Percentiles rank a stretch among this genome's conserved stretches.
Conservation (phyloP, 2,329 filamentous ascomycete genomes). For the Cercospora berteroae region DNA sequence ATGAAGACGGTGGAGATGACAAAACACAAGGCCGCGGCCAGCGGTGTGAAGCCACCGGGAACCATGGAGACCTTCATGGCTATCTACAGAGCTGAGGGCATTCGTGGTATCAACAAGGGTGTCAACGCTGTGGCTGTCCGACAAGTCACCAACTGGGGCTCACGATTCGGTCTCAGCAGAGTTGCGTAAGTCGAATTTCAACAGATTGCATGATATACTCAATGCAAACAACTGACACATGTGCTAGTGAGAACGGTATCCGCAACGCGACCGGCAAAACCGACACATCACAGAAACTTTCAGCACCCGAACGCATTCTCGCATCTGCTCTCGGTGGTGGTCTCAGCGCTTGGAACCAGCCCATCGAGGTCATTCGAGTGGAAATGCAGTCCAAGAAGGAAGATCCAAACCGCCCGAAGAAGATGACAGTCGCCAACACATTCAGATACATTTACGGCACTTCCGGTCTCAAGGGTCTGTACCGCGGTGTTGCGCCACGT, state of each 20-base stretch:
- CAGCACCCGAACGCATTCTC: constrained; percentile 79
- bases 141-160: constrained; percentile 99
- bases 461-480: constrained; percentile 88
- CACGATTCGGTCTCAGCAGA: constrained; percentile 88
- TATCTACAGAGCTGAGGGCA: constrained; percentile 92
- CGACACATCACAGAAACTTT: constrained; percentile 68
- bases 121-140: constrained; percentile 98
- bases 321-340: constrained; percentile 88
- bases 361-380: constrained; percentile 98
- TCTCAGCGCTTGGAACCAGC: constrained; percentile 97
- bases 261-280: constrained; percentile 75
- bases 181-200: constrained; percentile 55
- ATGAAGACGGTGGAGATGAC: constrained; percentile 99
- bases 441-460: constrained; percentile 81
- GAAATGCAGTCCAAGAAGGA: constrained; percentile 99
- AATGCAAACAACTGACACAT: constrained; percentile 4
- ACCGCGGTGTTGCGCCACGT: constrained; percentile 90
- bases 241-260: constrained; percentile 70
- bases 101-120: constrained; percentile 94
- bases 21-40: constrained; percentile 87
- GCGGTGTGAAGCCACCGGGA: constrained; percentile 79
- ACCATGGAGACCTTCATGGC: constrained; percentile 95
- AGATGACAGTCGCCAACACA: constrained; percentile 90
- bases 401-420: constrained; percentile 97
- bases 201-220: not conserved